These are phyloP conservation scores for Colletotrichum zoysiae DNA, from an alignment of 2,329 filamentous ascomycete species.

Conservation along the genomic window DNA sequence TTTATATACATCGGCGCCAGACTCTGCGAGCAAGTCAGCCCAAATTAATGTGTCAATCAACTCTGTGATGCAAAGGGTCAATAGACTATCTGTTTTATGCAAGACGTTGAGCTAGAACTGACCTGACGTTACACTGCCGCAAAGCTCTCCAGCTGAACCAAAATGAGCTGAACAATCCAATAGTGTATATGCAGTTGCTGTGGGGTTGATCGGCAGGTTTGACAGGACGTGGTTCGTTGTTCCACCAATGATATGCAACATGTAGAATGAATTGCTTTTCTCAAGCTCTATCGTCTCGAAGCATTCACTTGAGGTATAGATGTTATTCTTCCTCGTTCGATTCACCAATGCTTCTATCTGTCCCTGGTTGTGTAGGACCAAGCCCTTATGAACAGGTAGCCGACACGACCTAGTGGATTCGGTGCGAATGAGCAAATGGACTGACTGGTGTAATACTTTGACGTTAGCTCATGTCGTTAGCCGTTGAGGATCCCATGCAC, in stretches of 20 bases:
- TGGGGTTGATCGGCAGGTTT: neutral
- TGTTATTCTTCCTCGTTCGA: neutral
- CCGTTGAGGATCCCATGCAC: neutral
- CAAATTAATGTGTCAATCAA: neutral
- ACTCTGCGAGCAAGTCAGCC: neutral
- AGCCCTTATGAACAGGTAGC: neutral
- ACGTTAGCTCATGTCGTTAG: neutral
- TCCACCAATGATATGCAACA: neutral
- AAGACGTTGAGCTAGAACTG: neutral
- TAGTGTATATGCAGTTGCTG: neutral
- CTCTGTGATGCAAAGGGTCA: neutral
- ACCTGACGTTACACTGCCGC: neutral
- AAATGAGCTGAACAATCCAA: neutral
- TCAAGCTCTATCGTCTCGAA: neutral
- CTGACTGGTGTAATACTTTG: neutral
- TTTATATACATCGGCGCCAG: neutral
- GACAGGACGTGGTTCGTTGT: neutral
- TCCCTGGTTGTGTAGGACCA: neutral
- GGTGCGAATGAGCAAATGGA: neutral
- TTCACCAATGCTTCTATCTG: neutral
- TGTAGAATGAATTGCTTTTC: neutral
- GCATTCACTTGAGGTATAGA: neutral
- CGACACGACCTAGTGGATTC: neutral
- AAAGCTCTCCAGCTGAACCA: neutral
- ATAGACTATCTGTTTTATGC: constrained; percentile 1